These are phyloP conservation scores for Blastobotrys proliferans DNA, from an alignment of 1,139 yeast species.

Conservation along the genomic window DNA sequence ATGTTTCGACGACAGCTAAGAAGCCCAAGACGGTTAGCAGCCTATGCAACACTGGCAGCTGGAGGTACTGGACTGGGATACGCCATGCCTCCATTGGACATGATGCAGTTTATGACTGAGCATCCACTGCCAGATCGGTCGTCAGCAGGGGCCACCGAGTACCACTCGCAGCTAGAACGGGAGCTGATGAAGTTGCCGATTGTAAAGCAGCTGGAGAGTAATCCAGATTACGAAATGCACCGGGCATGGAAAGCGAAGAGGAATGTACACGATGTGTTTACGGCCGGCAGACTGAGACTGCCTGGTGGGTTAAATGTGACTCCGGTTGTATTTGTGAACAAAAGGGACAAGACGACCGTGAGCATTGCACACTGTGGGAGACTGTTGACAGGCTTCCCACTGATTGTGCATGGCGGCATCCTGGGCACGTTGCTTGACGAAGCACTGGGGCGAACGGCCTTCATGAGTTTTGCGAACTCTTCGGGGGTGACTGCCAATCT, in stretches of 20 bases:
- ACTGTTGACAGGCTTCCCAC: constrained; percentile 80
- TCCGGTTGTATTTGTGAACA: constrained; percentile 66
- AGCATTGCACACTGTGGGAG: constrained; percentile 76
- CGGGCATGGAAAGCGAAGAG: constrained; percentile 48
- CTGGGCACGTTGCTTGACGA: constrained; percentile 81
- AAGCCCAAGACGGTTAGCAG: too few relatives aligned
- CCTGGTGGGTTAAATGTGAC: constrained; percentile 80
- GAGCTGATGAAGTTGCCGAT: constrained; percentile 51
- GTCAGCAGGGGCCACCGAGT: constrained; percentile 12
- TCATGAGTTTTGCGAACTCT: constrained; percentile 29
- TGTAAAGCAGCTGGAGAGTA: constrained; percentile 46
- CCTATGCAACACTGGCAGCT: background rate
- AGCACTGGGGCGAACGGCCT: constrained; percentile 57
- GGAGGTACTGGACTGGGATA: constrained; percentile 12
- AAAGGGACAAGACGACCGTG: constrained; percentile 50
- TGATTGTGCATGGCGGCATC: constrained; percentile 86
- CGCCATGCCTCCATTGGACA: constrained; percentile 12
- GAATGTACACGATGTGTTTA: constrained; percentile 32
- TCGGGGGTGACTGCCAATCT: constrained; percentile 44
- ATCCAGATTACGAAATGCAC: constrained; percentile 41
- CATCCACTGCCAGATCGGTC: constrained; percentile 13
- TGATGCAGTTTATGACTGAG: constrained; percentile 8
- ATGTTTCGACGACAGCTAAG: too few relatives aligned
- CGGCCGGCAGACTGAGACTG: constrained; percentile 38
- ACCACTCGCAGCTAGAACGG: constrained; percentile 16